A percentile compares a stretch with the other conserved stretches of the same genome.
phyloP scores from a whole-genome alignment of 1,284 basidiomycete species.

The Vanrija sp. region DNA sequence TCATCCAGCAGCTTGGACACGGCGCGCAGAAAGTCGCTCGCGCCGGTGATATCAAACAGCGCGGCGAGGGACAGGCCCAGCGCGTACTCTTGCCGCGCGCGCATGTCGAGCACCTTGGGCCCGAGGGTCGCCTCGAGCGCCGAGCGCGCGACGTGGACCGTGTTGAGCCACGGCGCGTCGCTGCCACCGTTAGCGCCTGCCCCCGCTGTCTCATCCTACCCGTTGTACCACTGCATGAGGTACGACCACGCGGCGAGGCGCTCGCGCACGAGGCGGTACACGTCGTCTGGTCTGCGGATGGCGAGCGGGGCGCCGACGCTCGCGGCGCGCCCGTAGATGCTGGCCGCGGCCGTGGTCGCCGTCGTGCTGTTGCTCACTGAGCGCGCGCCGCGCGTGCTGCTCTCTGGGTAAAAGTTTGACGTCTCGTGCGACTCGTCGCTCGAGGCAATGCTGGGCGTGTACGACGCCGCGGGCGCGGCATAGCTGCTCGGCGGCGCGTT shows the following conservation, averaged over 20 bases:
- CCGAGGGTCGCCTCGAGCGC: conserved; percentile 39
- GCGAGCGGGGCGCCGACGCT: background rate
- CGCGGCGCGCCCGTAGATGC: conserved; percentile 10
- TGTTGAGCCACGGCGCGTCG: conserved; percentile 46
- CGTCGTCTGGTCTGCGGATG: conserved; percentile 36
- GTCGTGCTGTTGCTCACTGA: conserved; percentile 8
- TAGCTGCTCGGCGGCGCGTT: conserved; percentile 12
- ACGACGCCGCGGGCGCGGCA: conserved; percentile 1
- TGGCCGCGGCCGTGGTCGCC: conserved; percentile 1
- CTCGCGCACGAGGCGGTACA: conserved; percentile 36
- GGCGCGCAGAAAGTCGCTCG: conserved; percentile 47
- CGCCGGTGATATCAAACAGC: conserved; percentile 48
- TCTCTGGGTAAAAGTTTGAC: conserved; percentile 10
- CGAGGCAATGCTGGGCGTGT: conserved; percentile 15
- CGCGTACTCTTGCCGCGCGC: conserved; percentile 47
- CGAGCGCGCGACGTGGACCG: conserved; percentile 36
- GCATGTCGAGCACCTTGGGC: conserved; percentile 32
- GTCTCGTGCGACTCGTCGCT: conserved; percentile 18
- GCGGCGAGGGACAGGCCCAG: conserved; percentile 50
- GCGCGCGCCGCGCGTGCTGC: background rate
- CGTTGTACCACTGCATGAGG: conserved; percentile 46
- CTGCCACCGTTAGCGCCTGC: conserved; percentile 16
- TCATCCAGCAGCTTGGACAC: conserved; percentile 49
- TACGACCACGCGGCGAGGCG: conserved; percentile 42
- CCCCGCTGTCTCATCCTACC: conserved; percentile 19